phyloP scores from a whole-genome alignment of 495 filamentous ascomycete species.

The Neurospora sp. region DNA sequence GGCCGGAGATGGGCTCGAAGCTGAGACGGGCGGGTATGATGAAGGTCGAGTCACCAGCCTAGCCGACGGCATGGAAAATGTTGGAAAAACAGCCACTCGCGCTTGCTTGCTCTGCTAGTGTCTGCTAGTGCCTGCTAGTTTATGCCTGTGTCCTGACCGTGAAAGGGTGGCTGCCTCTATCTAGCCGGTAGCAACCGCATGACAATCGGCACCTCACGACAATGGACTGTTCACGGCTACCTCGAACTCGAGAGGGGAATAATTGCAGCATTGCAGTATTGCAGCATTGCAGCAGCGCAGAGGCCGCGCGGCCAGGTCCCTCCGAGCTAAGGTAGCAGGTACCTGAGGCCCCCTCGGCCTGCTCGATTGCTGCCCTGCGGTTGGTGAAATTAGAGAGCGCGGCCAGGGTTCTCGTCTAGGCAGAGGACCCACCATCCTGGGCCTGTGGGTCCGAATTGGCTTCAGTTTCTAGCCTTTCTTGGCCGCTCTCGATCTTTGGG shows the following conservation, averaged over 20 bases:
- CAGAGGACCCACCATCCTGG: neutral
- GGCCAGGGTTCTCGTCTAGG: neutral
- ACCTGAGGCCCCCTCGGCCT: neutral
- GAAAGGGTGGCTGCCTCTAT: neutral
- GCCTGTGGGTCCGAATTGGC: neutral
- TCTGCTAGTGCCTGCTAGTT: neutral
- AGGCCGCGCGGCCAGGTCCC: neutral
- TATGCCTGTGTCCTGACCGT: neutral
- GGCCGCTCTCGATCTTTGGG: neutral
- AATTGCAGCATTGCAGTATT: neutral
- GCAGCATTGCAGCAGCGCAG: neutral
- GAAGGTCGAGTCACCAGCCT: neutral
- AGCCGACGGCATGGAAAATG: slow-evolving; percentile 16
- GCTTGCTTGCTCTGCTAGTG: neutral
- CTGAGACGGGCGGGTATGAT: neutral
- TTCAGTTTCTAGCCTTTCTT: neutral
- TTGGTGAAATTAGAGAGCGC: neutral
- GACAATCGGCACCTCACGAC: too few relatives aligned
- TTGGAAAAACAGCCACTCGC: slow-evolving; percentile 11
- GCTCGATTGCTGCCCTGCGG: neutral
- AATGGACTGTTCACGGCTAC: neutral
- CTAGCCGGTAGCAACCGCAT: neutral
- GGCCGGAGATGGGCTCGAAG: slow-evolving; percentile 6
- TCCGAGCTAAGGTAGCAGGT: neutral
- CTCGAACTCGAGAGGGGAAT: neutral